phyloP scores from a whole-genome alignment of 192 early-diverging fungal genomes.

The Lunasporangiospora selenospora region DNA sequence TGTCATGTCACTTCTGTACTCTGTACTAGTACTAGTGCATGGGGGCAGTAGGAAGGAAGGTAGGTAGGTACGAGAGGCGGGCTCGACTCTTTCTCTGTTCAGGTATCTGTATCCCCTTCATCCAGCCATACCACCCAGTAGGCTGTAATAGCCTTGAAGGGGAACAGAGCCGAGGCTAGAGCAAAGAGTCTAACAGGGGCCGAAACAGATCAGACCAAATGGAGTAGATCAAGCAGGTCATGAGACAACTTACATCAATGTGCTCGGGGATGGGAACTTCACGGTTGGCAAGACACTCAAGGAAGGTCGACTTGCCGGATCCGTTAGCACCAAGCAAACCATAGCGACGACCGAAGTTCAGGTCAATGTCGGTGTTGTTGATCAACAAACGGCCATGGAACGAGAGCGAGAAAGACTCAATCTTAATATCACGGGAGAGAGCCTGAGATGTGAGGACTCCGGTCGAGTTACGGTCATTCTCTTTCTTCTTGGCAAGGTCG shows the following conservation, averaged over 20 bases:
- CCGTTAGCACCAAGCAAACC: constrained; percentile 97
- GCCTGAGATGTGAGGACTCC: constrained; percentile 93
- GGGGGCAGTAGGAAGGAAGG: too few relatives aligned
- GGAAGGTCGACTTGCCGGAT: constrained; percentile 95
- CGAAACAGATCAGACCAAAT: too few relatives aligned
- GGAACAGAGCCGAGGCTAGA: too few relatives aligned
- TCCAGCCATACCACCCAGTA: neutral
- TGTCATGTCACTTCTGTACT: too few relatives aligned
- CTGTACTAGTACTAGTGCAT: too few relatives aligned
- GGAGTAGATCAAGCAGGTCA: too few relatives aligned
- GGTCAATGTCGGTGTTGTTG: constrained; percentile 91
- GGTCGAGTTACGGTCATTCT: constrained; percentile 83
- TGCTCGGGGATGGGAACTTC: constrained; percentile 96
- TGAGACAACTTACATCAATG: constrained; percentile 80
- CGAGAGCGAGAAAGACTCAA: constrained; percentile 92
- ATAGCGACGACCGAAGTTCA: constrained; percentile 98
- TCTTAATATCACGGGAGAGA: constrained; percentile 94
- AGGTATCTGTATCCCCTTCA: neutral
- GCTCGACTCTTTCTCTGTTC: neutral
- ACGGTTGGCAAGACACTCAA: constrained; percentile 89
- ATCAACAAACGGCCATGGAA: constrained; percentile 96
- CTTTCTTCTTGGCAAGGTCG: constrained; percentile 66
- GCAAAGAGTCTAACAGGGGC: neutral
- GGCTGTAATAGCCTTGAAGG: too few relatives aligned
- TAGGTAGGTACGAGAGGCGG: too few relatives aligned